Percentiles rank a stretch among this genome's conserved stretches.
Conservation (phyloP, 306 rosid species). For the Vigna trinervia region DNA sequence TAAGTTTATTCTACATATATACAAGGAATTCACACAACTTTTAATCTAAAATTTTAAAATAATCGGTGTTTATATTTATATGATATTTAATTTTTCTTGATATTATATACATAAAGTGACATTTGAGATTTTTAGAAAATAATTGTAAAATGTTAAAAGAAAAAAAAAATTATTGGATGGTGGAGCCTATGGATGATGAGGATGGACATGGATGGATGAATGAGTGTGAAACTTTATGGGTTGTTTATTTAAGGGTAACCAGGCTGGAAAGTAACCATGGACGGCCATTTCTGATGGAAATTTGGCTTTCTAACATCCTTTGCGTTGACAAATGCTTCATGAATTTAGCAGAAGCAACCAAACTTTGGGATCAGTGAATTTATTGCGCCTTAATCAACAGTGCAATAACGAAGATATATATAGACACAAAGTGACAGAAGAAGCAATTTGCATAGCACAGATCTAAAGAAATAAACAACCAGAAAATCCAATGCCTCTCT, state of each 20-base stretch:
- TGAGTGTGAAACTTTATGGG: conserved; percentile 29
- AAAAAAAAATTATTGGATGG: neutral
- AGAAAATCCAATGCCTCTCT: neutral
- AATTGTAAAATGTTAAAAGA: neutral
- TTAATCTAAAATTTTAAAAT: no score
- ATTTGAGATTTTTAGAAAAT: no score
- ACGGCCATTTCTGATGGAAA: conserved; percentile 47
- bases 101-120: no score
- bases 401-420: neutral
- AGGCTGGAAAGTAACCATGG: conserved; percentile 50
- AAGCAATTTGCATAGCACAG: conserved; percentile 22
- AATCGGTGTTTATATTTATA: no score
- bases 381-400: neutral
- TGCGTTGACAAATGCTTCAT: conserved; percentile 30
- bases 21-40: no score
- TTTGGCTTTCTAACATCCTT: conserved; percentile 40
- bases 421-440: neutral
- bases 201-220: neutral
- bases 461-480: conserved; percentile 29
- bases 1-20: no score
- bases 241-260: conserved; percentile 24
- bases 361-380: conserved; percentile 29
- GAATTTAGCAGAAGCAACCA: conserved; percentile 13
- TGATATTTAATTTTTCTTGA: no score
- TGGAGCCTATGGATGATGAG: conserved; percentile 34